These are phyloP conservation scores for Entomortierella beljakovae DNA, from an alignment of 192 early-diverging fungal species.

Conservation along the genomic window DNA sequence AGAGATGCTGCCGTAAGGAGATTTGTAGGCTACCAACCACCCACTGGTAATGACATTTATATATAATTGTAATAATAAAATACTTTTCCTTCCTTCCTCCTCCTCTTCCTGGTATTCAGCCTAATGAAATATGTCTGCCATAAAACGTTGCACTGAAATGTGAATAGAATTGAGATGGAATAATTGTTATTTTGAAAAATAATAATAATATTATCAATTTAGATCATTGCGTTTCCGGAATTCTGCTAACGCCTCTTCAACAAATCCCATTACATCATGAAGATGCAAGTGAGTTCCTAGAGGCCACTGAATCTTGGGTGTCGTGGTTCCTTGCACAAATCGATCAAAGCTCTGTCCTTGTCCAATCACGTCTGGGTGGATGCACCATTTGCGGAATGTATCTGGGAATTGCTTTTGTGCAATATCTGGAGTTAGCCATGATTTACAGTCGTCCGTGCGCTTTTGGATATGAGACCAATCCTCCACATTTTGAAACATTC, in stretches of 20 bases:
- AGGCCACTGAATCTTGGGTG: constrained; percentile 43
- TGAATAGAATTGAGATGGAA: too few species aligned
- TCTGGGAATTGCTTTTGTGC: constrained; percentile 37
- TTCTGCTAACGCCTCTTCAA: constrained; percentile 27
- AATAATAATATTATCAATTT: too few species aligned
- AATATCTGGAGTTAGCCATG: constrained; percentile 39
- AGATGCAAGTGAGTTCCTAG: constrained; percentile 37
- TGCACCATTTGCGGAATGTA: constrained; percentile 38
- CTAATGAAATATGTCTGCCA: neutral
- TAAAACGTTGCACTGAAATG: too few species aligned
- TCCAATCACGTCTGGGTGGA: constrained; percentile 44
- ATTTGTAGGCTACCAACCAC: constrained; percentile 47
- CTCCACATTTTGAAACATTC: constrained; percentile 45
- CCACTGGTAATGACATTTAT: constrained; percentile 52
- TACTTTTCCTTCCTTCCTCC: neutral
- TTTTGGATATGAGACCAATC: constrained; percentile 50
- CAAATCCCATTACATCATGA: constrained; percentile 38
- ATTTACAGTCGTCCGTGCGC: constrained; percentile 37
- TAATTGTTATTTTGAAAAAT: too few species aligned
- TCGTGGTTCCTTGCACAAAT: constrained; percentile 19
- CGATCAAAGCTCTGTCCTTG: constrained; percentile 17
- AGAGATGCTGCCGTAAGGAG: constrained; percentile 38
- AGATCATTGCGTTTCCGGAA: constrained; percentile 30
- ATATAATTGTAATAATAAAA: constrained; percentile 9
- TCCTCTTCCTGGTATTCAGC: neutral